Evolutionary conservation across 1,284 basidiomycete genomes (phyloP).

Genomic region (Rhodotorula sp.): DNA sequence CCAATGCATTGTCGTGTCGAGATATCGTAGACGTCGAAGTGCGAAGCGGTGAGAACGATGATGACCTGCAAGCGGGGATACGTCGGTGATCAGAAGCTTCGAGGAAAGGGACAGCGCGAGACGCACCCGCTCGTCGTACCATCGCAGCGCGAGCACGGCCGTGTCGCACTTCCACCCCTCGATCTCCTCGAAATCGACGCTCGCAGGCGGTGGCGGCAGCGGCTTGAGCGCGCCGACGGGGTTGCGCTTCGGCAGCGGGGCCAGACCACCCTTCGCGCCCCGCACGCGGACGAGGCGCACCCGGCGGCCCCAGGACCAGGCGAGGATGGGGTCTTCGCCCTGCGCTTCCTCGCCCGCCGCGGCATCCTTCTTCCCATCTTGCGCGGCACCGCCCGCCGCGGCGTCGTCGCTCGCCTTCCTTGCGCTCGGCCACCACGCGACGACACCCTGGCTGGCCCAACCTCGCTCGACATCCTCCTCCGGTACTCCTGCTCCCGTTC

Average conservation of each 20-base stretch:
- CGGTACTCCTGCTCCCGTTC: slow-evolving; percentile 54
- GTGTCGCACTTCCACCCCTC: slow-evolving; percentile 49
- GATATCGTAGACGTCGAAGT: slow-evolving; percentile 71
- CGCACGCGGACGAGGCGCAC: slow-evolving; percentile 60
- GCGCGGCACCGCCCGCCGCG: neutral
- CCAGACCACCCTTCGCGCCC: slow-evolving; percentile 3
- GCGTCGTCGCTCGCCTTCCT: neutral
- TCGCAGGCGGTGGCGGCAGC: slow-evolving; percentile 2
- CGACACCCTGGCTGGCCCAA: slow-evolving; percentile 3
- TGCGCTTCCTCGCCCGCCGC: slow-evolving; percentile 9
- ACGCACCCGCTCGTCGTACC: slow-evolving; percentile 53
- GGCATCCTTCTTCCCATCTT: neutral
- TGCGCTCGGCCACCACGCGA: slow-evolving; percentile 31
- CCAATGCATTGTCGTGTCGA: slow-evolving; percentile 52
- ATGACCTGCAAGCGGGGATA: slow-evolving; percentile 49
- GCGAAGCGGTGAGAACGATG: slow-evolving; percentile 58
- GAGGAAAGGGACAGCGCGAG: slow-evolving; percentile 9
- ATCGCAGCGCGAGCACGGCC: slow-evolving; percentile 53
- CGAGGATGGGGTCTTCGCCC: slow-evolving; percentile 64
- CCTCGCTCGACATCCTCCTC: slow-evolving; percentile 46
- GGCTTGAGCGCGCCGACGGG: slow-evolving; percentile 2
- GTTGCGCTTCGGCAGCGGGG: slow-evolving; percentile 4
- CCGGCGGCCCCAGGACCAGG: slow-evolving; percentile 75
- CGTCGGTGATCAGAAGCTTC: slow-evolving; percentile 54
- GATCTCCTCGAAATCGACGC: slow-evolving; percentile 50